These are phyloP conservation scores for Exserohilum turcica DNA, from an alignment of 2,329 filamentous ascomycete species.

Conservation along the genomic window DNA sequence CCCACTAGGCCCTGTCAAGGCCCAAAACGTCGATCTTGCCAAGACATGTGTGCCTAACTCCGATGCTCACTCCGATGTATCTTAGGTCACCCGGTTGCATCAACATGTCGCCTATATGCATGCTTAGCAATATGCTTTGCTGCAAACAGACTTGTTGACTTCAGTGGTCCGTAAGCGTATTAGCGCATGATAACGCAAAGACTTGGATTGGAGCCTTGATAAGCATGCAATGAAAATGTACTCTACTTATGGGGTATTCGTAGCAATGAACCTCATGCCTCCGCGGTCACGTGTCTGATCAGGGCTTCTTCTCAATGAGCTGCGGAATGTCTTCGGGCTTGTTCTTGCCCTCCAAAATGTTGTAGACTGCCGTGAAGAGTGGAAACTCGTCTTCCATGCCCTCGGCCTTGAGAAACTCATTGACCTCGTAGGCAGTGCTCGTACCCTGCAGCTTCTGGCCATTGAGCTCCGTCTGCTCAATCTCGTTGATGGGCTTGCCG, in stretches of 20 bases:
- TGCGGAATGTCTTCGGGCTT: slow-evolving; percentile 80
- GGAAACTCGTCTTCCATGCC: slow-evolving; percentile 84
- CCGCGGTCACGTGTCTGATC: neutral
- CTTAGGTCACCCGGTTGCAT: slow-evolving; percentile 6
- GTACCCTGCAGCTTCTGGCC: slow-evolving; percentile 97
- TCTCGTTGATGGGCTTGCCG: slow-evolving; percentile 79
- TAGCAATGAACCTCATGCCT: neutral
- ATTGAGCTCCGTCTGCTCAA: slow-evolving; percentile 88
- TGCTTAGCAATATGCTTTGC: neutral
- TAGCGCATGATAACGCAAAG: neutral
- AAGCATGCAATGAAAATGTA: neutral
- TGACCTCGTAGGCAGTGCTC: slow-evolving; percentile 87
- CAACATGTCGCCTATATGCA: slow-evolving; percentile 9
- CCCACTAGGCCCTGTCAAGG: neutral
- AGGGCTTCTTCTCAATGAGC: slow-evolving; percentile 55
- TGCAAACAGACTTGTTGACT: slow-evolving; percentile 1
- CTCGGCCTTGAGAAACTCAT: slow-evolving; percentile 80
- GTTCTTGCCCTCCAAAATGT: slow-evolving; percentile 76
- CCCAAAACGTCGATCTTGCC: slow-evolving; percentile 6
- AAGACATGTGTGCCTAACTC: slow-evolving; percentile 3
- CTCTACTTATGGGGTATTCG: slow-evolving; percentile 13
- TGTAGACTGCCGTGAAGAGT: slow-evolving; percentile 85
- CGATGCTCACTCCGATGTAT: neutral
- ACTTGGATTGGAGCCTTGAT: neutral
- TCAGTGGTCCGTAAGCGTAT: neutral